Conservation (phyloP, 192 early-diverging fungal genomes). For the Coemansia sp. region DNA sequence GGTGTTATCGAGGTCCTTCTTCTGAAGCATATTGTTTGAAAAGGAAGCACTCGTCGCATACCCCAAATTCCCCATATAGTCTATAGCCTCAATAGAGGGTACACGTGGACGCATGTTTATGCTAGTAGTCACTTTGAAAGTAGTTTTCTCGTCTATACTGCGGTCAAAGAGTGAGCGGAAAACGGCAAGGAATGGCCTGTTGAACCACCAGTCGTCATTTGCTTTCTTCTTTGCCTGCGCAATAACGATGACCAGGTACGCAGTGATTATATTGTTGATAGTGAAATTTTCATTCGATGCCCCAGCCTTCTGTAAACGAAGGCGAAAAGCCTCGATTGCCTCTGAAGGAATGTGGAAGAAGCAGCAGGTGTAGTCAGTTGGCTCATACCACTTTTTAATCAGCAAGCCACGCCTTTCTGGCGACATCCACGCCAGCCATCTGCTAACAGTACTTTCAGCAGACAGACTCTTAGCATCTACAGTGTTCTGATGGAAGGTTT, state of each 20-base stretch:
- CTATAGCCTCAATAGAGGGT: background rate
- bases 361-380: background rate
- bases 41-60: background rate
- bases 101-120: background rate
- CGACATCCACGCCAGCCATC: constrained; percentile 16
- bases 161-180: background rate
- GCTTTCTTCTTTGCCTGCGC: background rate
- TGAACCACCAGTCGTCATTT: background rate
- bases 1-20: background rate
- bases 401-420: constrained; percentile 7
- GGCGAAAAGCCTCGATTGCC: background rate
- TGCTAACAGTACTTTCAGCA: background rate
- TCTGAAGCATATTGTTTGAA: background rate
- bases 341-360: background rate
- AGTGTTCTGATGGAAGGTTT: background rate
- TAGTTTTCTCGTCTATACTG: background rate
- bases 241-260: constrained; percentile 9
- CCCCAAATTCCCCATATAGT: background rate
- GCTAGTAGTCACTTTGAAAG: background rate
- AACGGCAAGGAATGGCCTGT: background rate
- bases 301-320: background rate
- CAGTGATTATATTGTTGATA: constrained; percentile 22
- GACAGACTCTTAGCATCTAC: background rate
- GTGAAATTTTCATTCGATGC: background rate
- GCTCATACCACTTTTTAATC: background rate